These are phyloP conservation scores for Hamamelis virginiana DNA, from an alignment of 164 flowering plant genomes.

Conservation along the genomic window DNA sequence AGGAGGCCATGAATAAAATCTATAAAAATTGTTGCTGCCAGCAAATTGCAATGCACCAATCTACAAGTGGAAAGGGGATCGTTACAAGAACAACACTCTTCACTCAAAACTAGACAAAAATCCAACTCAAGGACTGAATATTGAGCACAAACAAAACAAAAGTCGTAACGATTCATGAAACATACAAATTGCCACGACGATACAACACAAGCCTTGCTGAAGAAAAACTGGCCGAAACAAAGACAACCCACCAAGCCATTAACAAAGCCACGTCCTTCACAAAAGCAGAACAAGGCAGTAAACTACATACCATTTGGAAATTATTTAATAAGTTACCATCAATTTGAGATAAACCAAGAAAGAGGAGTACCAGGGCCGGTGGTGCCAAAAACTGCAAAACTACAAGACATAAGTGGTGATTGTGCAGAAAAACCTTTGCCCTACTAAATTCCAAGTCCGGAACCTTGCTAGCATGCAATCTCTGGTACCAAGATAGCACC, in stretches of 20 bases:
- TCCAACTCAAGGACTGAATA: slow-evolving; percentile 6
- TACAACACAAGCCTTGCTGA: slow-evolving; percentile 56
- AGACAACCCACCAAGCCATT: slow-evolving; percentile 91
- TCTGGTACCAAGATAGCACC: slow-evolving; percentile 88
- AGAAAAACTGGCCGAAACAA: slow-evolving; percentile 58
- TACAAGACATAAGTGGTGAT: slow-evolving; percentile 72
- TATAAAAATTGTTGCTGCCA: neutral
- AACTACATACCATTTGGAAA: slow-evolving; percentile 32
- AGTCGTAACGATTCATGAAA: slow-evolving; percentile 43
- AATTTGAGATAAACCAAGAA: slow-evolving; percentile 66
- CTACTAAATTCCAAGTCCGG: slow-evolving; percentile 95
- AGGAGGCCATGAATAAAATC: neutral
- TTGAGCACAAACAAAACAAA: slow-evolving; percentile 7
- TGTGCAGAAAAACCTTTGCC: slow-evolving; percentile 93
- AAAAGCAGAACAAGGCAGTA: slow-evolving; percentile 49
- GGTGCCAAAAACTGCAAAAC: slow-evolving; percentile 76
- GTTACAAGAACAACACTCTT: slow-evolving; percentile 13
- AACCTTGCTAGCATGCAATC: slow-evolving; percentile 83
- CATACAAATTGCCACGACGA: slow-evolving; percentile 61
- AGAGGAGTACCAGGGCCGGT: slow-evolving; percentile 61
- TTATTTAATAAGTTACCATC: slow-evolving; percentile 37
- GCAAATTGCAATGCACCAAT: neutral
- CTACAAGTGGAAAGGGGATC: neutral
- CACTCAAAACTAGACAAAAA: slow-evolving; percentile 9
- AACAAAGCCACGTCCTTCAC: slow-evolving; percentile 60